Evolutionary conservation across 2,329 filamentous ascomycete genomes (phyloP).

Genomic region (Hymenoscyphus salicellus): DNA sequence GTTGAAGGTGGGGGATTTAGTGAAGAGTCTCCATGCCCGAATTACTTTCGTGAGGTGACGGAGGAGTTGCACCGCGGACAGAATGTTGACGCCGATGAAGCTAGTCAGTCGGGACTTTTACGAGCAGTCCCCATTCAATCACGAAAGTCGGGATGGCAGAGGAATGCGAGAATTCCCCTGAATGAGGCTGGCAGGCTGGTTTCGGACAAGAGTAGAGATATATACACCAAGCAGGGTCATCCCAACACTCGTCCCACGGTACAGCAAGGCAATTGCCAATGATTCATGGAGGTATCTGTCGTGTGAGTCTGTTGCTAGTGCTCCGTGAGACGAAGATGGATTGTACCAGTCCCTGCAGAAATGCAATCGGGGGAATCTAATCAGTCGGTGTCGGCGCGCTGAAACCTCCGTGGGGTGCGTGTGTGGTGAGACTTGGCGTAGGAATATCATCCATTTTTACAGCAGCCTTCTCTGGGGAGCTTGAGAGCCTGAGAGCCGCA

Average conservation of each 20-base stretch:
- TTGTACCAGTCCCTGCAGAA: not conserved
- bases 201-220: not conserved
- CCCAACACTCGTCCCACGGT: not conserved
- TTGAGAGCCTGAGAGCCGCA: slow-evolving; percentile 1
- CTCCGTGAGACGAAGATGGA: not conserved
- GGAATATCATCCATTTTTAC: slow-evolving; percentile 5
- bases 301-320: not conserved
- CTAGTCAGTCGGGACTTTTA: not conserved
- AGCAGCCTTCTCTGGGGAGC: not conserved
- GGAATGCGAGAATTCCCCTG: not conserved
- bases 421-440: not conserved
- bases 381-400: not conserved
- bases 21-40: slow-evolving; percentile 12
- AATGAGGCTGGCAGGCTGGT: not conserved
- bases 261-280: not conserved
- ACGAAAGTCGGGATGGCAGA: not conserved
- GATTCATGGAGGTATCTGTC: not conserved
- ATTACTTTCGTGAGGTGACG: not conserved
- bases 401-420: slow-evolving; percentile 5
- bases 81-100: not conserved
- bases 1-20: slow-evolving; percentile 16
- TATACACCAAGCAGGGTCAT: not conserved
- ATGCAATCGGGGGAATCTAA: not conserved
- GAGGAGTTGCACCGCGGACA: not conserved
- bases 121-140: not conserved